Evolutionary conservation across 805 yeast species (phyloP).

Genomic region (Teunomyces lycoperdinae): DNA sequence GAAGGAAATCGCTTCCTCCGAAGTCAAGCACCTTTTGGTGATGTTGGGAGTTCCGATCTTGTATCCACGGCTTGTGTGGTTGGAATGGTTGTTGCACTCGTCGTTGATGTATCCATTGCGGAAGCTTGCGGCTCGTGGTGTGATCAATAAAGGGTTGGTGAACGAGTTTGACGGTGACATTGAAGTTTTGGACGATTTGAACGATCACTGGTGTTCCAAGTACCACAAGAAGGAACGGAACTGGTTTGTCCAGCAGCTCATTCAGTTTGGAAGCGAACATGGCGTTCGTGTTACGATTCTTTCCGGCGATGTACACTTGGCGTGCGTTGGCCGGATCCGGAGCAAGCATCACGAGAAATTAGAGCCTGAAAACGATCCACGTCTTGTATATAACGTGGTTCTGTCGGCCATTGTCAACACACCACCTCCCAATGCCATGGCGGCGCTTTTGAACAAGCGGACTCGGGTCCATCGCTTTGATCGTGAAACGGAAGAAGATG

Average conservation of each 20-base stretch:
- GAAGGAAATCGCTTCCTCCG: slow-evolving; percentile 49
- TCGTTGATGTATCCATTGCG: slow-evolving; percentile 59
- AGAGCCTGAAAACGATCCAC: slow-evolving; percentile 65
- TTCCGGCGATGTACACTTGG: slow-evolving; percentile 91
- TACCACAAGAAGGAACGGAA: slow-evolving; percentile 88
- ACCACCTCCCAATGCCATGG: slow-evolving; percentile 91
- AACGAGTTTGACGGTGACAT: slow-evolving; percentile 91
- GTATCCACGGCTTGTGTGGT: slow-evolving; percentile 91
- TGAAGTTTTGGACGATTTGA: slow-evolving; percentile 87
- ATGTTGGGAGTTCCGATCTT: slow-evolving; percentile 94
- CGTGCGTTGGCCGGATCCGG: slow-evolving; percentile 76
- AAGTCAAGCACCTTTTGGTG: slow-evolving; percentile 72
- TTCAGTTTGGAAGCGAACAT: slow-evolving; percentile 59
- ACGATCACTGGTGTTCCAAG: slow-evolving; percentile 95
- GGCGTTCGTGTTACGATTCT: slow-evolving; percentile 79
- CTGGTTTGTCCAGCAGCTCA: slow-evolving; percentile 55
- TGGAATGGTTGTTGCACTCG: slow-evolving; percentile 72
- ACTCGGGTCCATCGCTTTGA: slow-evolving; percentile 68
- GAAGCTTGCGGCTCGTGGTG: slow-evolving; percentile 54
- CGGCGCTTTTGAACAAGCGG: slow-evolving; percentile 64
- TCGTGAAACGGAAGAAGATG: slow-evolving; percentile 68
- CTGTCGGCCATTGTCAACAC: slow-evolving; percentile 89
- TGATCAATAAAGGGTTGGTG: slow-evolving; percentile 65
- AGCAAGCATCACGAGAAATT: slow-evolving; percentile 44
- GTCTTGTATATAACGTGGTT: slow-evolving; percentile 77